Evolutionary conservation across 768 basidiomycete genomes (phyloP).

Genomic region (Podaxis rugospora): DNA sequence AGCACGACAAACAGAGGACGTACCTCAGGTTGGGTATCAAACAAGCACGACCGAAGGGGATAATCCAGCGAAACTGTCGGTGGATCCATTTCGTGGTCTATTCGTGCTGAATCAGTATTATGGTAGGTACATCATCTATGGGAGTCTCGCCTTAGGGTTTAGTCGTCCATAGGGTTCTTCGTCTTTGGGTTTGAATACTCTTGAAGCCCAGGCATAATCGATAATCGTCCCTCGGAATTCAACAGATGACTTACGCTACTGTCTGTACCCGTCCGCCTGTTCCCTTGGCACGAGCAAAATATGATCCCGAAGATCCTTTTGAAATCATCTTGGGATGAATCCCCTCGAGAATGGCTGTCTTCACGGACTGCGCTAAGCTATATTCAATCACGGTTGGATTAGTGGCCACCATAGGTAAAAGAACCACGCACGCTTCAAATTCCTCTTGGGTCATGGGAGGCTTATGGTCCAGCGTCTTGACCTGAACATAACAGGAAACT

Average conservation of each 20-base stretch:
- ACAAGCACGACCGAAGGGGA: conserved; percentile 86
- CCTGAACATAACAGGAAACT: conserved; percentile 28
- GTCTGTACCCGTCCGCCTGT: conserved; percentile 73
- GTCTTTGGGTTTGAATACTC: conserved; percentile 90
- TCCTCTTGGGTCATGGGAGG: conserved; percentile 69
- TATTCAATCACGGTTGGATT: not conserved
- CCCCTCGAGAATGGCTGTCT: conserved; percentile 66
- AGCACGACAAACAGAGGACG: conserved; percentile 5
- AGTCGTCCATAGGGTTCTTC: conserved; percentile 86
- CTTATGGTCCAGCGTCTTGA: conserved; percentile 80
- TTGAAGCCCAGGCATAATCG: conserved; percentile 20
- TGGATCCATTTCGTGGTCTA: conserved; percentile 90
- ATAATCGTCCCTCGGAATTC: not conserved
- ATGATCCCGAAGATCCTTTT: conserved; percentile 87
- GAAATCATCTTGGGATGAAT: conserved; percentile 89
- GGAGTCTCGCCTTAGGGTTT: conserved; percentile 69
- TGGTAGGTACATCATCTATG: not conserved
- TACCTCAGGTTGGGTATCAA: conserved; percentile 87
- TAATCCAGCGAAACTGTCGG: conserved; percentile 83
- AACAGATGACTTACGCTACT: conserved; percentile 58
- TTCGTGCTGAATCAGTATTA: not conserved
- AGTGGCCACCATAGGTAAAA: not conserved
- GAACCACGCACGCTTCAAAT: conserved; percentile 57
- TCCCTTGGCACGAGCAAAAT: conserved; percentile 78
- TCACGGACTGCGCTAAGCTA: conserved; percentile 62